phyloP scores from a whole-genome alignment of 768 basidiomycete species.

The Astraeus odoratus region DNA sequence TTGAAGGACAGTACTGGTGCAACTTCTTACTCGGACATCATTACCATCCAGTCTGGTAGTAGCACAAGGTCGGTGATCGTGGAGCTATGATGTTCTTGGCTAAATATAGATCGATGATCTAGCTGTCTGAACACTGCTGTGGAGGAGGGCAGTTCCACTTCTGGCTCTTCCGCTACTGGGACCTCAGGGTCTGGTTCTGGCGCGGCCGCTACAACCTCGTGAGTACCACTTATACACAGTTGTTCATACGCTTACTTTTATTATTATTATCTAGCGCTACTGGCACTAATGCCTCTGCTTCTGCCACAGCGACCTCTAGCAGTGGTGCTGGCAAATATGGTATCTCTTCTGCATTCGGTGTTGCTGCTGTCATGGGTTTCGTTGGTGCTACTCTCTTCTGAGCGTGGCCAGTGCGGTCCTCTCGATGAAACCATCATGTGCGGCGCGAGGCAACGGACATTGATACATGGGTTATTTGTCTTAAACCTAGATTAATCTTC shows the following conservation, averaged over 20 bases:
- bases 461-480: neutral
- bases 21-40: slow-evolving; percentile 43
- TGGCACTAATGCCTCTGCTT: neutral
- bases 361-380: slow-evolving; percentile 45
- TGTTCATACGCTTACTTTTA: slow-evolving; percentile 2
- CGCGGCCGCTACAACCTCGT: slow-evolving; percentile 1
- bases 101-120: neutral
- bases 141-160: slow-evolving; percentile 7
- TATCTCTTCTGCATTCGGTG: slow-evolving; percentile 31
- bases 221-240: neutral
- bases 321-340: slow-evolving; percentile 26
- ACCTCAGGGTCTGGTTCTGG: slow-evolving; percentile 4
- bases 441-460: neutral
- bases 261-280: neutral
- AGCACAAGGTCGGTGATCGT: slow-evolving; percentile 28
- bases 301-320: slow-evolving; percentile 10
- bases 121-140: slow-evolving; percentile 23
- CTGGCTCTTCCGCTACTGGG: no score
- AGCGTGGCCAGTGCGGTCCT: slow-evolving; percentile 2
- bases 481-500: no score
- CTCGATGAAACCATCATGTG: neutral
- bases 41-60: slow-evolving; percentile 35
- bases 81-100: neutral
- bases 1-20: slow-evolving; percentile 56
- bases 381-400: slow-evolving; percentile 45